phyloP scores from a whole-genome alignment of 1,139 yeast genomes.

The Taphrina deformans region DNA sequence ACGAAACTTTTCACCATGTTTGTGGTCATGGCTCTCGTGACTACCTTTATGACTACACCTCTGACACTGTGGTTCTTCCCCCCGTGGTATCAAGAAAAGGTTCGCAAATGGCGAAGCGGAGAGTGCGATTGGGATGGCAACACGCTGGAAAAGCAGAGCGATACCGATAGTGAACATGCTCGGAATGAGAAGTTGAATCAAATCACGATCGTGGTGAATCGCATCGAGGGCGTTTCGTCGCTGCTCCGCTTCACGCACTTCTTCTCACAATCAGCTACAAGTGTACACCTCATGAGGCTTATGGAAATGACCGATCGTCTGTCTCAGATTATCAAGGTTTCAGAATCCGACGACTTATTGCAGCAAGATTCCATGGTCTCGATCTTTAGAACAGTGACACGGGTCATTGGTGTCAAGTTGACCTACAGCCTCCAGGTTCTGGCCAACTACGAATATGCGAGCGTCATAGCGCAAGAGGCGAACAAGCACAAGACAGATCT shows the following conservation, averaged over 20 bases:
- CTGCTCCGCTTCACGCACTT: constrained; percentile 33
- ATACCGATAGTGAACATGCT: not conserved
- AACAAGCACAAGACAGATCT: constrained; percentile 26
- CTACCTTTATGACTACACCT: constrained; percentile 76
- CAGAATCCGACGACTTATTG: constrained; percentile 34
- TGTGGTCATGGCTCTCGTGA: constrained; percentile 72
- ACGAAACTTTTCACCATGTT: constrained; percentile 73
- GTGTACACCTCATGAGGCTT: constrained; percentile 30
- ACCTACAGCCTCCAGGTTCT: constrained; percentile 34
- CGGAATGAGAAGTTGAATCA: not conserved
- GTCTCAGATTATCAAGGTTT: constrained; percentile 36
- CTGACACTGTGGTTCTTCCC: constrained; percentile 62
- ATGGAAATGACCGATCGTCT: constrained; percentile 37
- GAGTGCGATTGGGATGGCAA: constrained; percentile 49
- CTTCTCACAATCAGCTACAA: constrained; percentile 7
- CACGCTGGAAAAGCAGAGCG: not conserved
- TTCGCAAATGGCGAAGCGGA: constrained; percentile 49
- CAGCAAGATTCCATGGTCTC: constrained; percentile 35
- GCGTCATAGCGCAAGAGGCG: constrained; percentile 18
- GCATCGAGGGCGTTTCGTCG: constrained; percentile 34
- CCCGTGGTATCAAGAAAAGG: constrained; percentile 48
- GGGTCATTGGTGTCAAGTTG: constrained; percentile 25
- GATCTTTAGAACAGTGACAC: constrained; percentile 33
- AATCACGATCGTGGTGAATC: constrained; percentile 30
- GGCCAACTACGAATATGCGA: constrained; percentile 31